phyloP scores from a whole-genome alignment of 257 asterid genomes.

The Nicotiana attenuata region DNA sequence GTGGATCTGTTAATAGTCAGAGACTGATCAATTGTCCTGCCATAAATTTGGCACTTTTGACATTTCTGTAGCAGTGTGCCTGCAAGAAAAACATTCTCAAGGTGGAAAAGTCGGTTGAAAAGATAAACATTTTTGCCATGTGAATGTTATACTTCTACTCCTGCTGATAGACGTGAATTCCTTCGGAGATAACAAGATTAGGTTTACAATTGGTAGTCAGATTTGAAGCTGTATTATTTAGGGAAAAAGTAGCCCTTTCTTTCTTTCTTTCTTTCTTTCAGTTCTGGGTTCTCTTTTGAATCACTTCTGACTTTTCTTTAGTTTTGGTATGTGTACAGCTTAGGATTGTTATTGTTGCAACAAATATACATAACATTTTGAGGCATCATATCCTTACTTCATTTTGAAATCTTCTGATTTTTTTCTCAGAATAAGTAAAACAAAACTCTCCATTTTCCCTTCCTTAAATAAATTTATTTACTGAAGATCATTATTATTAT shows the following conservation, averaged over 20 bases:
- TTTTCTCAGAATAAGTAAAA: background rate
- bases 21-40: slow-evolving; percentile 7
- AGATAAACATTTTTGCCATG: slow-evolving; percentile 28
- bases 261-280: slow-evolving; percentile 48
- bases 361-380: slow-evolving; percentile 35
- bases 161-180: slow-evolving; percentile 35
- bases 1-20: background rate
- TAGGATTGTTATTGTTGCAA: slow-evolving; percentile 39
- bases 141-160: slow-evolving; percentile 31
- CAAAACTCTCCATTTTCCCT: background rate
- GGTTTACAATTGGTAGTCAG: slow-evolving; percentile 39
- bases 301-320: slow-evolving; percentile 39
- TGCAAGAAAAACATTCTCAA: slow-evolving; percentile 18
- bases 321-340: slow-evolving; percentile 59
- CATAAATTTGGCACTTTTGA: background rate
- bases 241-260: slow-evolving; percentile 50
- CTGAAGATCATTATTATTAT: background rate
- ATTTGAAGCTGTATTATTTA: slow-evolving; percentile 49
- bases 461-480: background rate
- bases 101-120: slow-evolving; percentile 33
- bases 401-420: slow-evolving; percentile 8
- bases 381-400: slow-evolving; percentile 6
- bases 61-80: background rate
- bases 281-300: slow-evolving; percentile 44
- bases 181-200: slow-evolving; percentile 25